Evolutionary conservation across 2,329 filamentous ascomycete genomes (phyloP).

Genomic region (Shiraia bambusicola): DNA sequence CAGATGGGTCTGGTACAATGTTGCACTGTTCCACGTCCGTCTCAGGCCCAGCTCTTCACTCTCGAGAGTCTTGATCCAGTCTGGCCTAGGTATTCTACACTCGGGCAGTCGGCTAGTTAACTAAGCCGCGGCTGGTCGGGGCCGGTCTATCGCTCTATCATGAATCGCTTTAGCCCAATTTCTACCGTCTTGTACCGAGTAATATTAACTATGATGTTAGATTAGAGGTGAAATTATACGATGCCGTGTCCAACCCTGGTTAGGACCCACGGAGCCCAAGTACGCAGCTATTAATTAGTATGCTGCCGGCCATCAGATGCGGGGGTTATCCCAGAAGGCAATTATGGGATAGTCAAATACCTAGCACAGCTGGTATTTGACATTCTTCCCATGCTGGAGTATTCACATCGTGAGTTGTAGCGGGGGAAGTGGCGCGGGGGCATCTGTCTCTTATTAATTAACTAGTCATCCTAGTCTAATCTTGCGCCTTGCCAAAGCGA

Average conservation of each 20-base stretch:
- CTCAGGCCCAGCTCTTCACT: conserved; percentile 11
- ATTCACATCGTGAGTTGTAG: conserved; percentile 5
- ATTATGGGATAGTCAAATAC: not conserved
- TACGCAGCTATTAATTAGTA: too few species aligned
- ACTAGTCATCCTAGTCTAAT: not conserved
- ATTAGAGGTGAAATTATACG: too few species aligned
- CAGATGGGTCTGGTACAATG: not conserved
- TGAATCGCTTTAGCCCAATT: conserved; percentile 8
- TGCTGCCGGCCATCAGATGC: too few species aligned
- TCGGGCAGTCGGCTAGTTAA: conserved; percentile 11
- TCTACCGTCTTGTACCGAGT: conserved; percentile 3
- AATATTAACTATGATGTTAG: conserved; percentile 2
- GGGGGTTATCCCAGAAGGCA: not conserved
- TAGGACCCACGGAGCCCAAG: too few species aligned
- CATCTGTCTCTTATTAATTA: conserved; percentile 6
- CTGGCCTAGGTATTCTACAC: too few species aligned
- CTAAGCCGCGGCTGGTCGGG: conserved; percentile 1
- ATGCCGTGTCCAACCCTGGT: too few species aligned
- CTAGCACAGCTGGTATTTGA: not conserved
- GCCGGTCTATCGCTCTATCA: conserved; percentile 10
- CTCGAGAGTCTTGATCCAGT: too few species aligned
- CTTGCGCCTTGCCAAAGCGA: conserved; percentile 12
- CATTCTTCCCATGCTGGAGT: not conserved
- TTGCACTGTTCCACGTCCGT: not conserved
- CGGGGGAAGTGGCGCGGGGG: conserved; percentile 15